Evolutionary conservation across 2,329 filamentous ascomycete species (phyloP), one percentile per base, ranked within the genome.

Genomic region (Beauveria scarabaeidicola): DNA sequence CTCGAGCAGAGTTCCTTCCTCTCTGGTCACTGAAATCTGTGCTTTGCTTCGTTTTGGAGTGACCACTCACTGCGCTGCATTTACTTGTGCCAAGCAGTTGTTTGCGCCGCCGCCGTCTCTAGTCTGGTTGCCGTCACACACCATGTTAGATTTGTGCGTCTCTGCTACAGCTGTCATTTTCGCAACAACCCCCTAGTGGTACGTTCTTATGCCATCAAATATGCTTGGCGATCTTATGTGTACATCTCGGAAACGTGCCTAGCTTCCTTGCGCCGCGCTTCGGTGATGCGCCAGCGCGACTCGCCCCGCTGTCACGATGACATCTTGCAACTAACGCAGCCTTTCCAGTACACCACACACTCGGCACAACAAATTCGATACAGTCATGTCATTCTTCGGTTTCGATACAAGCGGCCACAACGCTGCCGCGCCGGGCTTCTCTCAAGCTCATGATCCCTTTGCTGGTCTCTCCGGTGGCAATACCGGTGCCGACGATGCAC

Each of bases 341-440:
- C 19, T 52, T 25, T 27, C 17, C 44, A 52, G 46, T 48, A 13
- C 40, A 36, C 17, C 43, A 19, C 19, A 62, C 58, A 50, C 63
- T 62, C 52, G 59, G 32, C 58, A 58, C 62, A 62, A 61, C 66
- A 66, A 63, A 62, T 56, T 55, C 10, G 25, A 38, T 59, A 59
- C 51, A 67, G 73, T 64, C 66, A 94, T 96, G 92, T 92, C 91
- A 38, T 96, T 96, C 80, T 96, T 96, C 75, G 90, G 90, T 66
- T 92, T 95, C 74, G 88, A 95, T 71, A 80, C 87, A 60, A 81
- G 80, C 63, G 50, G 57, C 21, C 88, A 91, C 70, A 85, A 89
- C 67, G 75, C 79, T 67, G 78, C 81, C 58, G 87, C 86, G 41
- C 84, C 88, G 57, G 91, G 91, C 69, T 97, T 97, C 75, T 87